phyloP scores from a whole-genome alignment of 306 rosid species.

The Cicer pinnatifidum region DNA sequence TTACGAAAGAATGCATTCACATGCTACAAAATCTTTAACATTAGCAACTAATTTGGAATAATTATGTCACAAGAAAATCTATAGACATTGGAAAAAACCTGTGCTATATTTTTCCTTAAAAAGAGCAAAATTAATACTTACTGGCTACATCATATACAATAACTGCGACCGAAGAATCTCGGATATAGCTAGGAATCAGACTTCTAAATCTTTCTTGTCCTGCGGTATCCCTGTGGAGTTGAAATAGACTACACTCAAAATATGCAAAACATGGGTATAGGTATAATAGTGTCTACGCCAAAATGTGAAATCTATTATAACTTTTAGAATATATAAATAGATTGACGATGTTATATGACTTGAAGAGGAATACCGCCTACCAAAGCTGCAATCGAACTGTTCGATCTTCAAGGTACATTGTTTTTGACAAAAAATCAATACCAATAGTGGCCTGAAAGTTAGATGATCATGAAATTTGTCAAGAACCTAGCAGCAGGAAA shows the following conservation, averaged over 20 bases:
- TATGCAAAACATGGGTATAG: not conserved
- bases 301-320: constrained; percentile 2
- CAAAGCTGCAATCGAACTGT: constrained; percentile 99
- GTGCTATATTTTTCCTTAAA: not conserved
- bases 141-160: constrained; percentile 90
- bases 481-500: constrained; percentile 36
- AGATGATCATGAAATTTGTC: constrained; percentile 28
- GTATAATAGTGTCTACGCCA: not conserved
- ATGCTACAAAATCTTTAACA: not conserved
- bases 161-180: constrained; percentile 97
- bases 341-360: not conserved
- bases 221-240: constrained; percentile 87
- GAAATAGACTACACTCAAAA: constrained; percentile 34
- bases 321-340: constrained; percentile 9
- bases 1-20: not conserved
- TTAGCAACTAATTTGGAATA: constrained; percentile 14
- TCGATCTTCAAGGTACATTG: constrained; percentile 98
- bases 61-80: constrained; percentile 13
- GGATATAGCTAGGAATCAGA: constrained; percentile 94
- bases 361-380: constrained; percentile 53
- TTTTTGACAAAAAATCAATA: constrained; percentile 94
- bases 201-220: constrained; percentile 99
- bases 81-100: not conserved
- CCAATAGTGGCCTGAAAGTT: constrained; percentile 91
- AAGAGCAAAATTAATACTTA: constrained; percentile 50